A percentile compares a stretch with the other conserved stretches of the same genome.
These are phyloP conservation scores for Hsuehochloa calcarea DNA, from an alignment of 176 grass and related monocot genomes.

Conservation along the genomic window DNA sequence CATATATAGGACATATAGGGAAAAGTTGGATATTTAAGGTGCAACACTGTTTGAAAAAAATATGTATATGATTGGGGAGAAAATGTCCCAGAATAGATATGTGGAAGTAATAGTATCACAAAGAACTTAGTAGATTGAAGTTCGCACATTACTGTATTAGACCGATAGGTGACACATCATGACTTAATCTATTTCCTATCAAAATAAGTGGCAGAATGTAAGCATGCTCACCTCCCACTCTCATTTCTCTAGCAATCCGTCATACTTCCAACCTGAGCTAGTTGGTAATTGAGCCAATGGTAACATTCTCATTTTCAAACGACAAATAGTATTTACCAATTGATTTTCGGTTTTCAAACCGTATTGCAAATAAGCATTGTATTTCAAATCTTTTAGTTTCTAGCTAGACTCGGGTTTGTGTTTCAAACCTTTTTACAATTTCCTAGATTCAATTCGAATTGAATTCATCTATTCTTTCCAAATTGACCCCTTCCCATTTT, in stretches of 20 bases:
- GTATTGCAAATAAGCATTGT: no score
- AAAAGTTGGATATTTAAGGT: neutral
- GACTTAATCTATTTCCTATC: slow-evolving; percentile 11
- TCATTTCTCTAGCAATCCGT: neutral
- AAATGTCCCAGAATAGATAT: neutral
- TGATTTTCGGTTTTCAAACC: no score
- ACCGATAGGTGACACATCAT: neutral
- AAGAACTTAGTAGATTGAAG: slow-evolving; percentile 3
- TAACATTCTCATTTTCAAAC: no score
- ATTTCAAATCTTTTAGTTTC: no score
- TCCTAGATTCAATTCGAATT: no score
- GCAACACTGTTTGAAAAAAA: neutral
- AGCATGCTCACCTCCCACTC: neutral
- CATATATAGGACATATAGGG: neutral
- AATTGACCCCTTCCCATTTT: no score
- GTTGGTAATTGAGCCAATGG: neutral
- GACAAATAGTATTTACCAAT: no score
- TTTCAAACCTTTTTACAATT: no score
- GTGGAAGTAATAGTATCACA: neutral
- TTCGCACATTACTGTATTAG: neutral
- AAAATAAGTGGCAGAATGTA: neutral
- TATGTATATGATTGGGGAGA: neutral
- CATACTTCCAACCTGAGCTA: neutral
- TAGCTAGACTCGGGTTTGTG: no score
- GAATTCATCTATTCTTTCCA: no score